phyloP scores from a whole-genome alignment of 2,329 filamentous ascomycete genomes.

The Fonsecaea monophora region DNA sequence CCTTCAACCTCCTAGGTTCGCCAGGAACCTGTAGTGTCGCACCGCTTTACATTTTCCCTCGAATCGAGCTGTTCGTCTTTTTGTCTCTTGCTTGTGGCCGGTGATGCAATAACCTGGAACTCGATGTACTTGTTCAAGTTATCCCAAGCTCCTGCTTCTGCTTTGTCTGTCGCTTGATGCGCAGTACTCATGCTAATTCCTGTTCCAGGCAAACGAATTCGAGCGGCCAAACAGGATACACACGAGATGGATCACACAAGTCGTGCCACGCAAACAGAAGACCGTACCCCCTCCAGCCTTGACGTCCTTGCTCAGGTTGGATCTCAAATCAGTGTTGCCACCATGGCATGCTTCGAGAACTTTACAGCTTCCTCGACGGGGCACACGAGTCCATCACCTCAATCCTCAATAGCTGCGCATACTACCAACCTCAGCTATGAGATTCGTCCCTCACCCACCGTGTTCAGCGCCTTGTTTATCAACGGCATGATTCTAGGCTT shows the following conservation, averaged over 20 bases:
- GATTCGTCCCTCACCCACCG: not conserved
- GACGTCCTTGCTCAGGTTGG: slow-evolving; percentile 4
- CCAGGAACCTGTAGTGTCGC: not conserved
- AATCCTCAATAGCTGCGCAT: not conserved
- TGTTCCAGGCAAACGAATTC: slow-evolving; percentile 8
- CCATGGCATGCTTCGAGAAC: not conserved
- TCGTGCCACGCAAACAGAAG: not conserved
- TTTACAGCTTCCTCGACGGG: not conserved
- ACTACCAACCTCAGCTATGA: not conserved
- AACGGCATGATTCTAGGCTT: slow-evolving; percentile 45
- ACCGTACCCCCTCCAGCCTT: not conserved
- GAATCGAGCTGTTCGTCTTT: not conserved
- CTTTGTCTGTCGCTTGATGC: not conserved
- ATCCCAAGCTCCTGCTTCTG: not conserved
- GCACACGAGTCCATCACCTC: not conserved
- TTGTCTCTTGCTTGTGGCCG: not conserved
- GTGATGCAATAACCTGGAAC: not conserved
- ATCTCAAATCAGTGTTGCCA: not conserved
- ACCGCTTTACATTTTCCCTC: not conserved
- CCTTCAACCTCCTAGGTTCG: slow-evolving; percentile 20
- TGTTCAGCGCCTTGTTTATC: slow-evolving; percentile 42
- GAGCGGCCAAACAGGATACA: slow-evolving; percentile 4
- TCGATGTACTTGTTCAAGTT: not conserved
- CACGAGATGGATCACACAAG: slow-evolving; percentile 2
- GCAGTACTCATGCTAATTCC: not conserved